Evolutionary conservation across 2,329 filamentous ascomycete genomes (phyloP).

Genomic region (Lojkania enalia): DNA sequence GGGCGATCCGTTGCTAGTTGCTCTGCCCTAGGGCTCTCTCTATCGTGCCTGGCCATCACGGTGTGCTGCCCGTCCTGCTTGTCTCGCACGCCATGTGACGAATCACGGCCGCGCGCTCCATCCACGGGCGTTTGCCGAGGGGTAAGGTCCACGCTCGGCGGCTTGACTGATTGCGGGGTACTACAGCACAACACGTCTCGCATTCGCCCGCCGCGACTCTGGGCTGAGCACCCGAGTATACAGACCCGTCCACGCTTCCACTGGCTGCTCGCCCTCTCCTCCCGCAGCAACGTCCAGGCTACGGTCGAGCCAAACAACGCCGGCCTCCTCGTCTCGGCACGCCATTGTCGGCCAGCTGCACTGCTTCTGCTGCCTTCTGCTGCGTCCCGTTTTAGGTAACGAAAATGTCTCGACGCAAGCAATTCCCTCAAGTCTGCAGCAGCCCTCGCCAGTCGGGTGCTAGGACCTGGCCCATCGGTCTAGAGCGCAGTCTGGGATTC

Average conservation of each 20-base stretch:
- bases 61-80: conserved; percentile 28
- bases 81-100: conserved; percentile 13
- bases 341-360: too few relatives aligned
- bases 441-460: conserved; percentile 24
- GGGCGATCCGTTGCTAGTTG: too few relatives aligned
- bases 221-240: conserved; percentile 15
- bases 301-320: too few relatives aligned
- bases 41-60: conserved; percentile 22
- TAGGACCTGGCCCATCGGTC: conserved; percentile 15
- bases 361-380: neutral
- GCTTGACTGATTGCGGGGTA: conserved; percentile 24
- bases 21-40: too few relatives aligned
- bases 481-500: conserved; percentile 17
- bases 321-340: too few relatives aligned
- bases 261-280: too few relatives aligned
- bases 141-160: conserved; percentile 29
- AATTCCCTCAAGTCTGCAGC: conserved; percentile 22
- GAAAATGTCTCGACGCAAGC: conserved; percentile 16
- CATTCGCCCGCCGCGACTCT: too few relatives aligned
- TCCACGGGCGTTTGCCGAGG: conserved; percentile 16
- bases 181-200: conserved; percentile 3
- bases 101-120: conserved; percentile 22
- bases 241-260: too few relatives aligned
- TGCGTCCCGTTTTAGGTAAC: conserved; percentile 25
- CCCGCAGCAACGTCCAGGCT: too few relatives aligned